phyloP scores from a whole-genome alignment of 345 rosid genomes.

The Lenwebbia sp. region DNA sequence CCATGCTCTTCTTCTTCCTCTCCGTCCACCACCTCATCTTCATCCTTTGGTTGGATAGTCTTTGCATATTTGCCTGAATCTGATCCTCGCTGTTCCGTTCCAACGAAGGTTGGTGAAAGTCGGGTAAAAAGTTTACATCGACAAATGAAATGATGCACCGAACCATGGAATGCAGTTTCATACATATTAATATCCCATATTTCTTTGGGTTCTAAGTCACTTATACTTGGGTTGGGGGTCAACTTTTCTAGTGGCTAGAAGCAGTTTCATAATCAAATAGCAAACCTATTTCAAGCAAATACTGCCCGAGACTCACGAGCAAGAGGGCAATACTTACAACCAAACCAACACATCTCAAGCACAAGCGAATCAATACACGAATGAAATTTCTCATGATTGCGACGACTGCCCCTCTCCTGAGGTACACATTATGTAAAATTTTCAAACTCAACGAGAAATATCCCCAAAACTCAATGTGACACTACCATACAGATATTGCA shows the following conservation, averaged over 20 bases:
- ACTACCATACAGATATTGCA: not conserved
- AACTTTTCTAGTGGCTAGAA: not conserved
- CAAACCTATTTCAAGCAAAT: not conserved
- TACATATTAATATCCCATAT: conserved; percentile 22
- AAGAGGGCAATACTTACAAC: not conserved
- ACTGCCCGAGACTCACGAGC: not conserved
- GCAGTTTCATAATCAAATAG: not conserved
- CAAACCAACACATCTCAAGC: not conserved
- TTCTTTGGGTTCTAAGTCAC: conserved; percentile 5
- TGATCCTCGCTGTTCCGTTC: conserved; percentile 17
- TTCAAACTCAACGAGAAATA: not conserved
- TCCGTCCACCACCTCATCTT: conserved; percentile 35
- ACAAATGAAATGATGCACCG: not conserved
- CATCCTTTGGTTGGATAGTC: conserved; percentile 24
- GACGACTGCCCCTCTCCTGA: not conserved
- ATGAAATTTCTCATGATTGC: not conserved
- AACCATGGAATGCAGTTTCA: conserved; percentile 10
- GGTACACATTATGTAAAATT: not conserved
- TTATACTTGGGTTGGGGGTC: not conserved
- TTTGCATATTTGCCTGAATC: conserved; percentile 36
- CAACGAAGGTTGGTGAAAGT: not conserved
- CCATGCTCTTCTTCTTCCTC: conserved; percentile 63
- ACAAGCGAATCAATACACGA: not conserved
- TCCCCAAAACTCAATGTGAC: not conserved
- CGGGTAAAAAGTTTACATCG: not conserved